phyloP scores from a whole-genome alignment of 768 basidiomycete species.

The Rhodocollybia butyracea region DNA sequence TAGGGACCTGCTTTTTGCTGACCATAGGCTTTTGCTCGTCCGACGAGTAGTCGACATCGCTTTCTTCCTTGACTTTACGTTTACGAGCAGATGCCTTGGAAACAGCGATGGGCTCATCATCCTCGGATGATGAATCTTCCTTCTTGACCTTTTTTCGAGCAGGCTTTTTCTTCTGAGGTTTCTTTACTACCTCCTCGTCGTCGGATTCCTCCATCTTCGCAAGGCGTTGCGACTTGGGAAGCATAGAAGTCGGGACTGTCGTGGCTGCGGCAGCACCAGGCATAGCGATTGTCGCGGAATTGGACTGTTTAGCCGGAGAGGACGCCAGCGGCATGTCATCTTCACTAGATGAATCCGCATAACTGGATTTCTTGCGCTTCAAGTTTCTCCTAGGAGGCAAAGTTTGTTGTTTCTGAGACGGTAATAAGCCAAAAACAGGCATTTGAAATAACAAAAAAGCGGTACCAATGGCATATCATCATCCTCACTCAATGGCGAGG shows the following conservation, averaged over 20 bases:
- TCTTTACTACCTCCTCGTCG: constrained; percentile 45
- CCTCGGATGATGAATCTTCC: constrained; percentile 38
- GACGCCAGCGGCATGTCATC: constrained; percentile 73
- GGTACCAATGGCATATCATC: constrained; percentile 68
- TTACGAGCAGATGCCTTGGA: constrained; percentile 33
- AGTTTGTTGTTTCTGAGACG: constrained; percentile 56
- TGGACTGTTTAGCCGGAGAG: constrained; percentile 56
- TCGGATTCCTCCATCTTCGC: constrained; percentile 40
- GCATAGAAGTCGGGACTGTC: constrained; percentile 23
- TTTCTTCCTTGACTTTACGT: constrained; percentile 48
- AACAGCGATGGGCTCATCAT: constrained; percentile 32
- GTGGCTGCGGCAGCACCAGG: constrained; percentile 38
- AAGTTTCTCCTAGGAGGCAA: constrained; percentile 32
- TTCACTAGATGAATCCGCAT: constrained; percentile 58
- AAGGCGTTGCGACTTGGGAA: constrained; percentile 16
- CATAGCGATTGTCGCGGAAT: constrained; percentile 36
- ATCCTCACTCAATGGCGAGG: constrained; percentile 59
- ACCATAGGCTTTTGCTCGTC: constrained; percentile 41
- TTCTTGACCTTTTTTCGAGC: constrained; percentile 66
- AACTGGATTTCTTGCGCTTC: constrained; percentile 62
- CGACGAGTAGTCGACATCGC: constrained; percentile 42
- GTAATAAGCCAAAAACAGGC: constrained; percentile 19
- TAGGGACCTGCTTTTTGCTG: constrained; percentile 50
- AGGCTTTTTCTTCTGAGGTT: constrained; percentile 48
- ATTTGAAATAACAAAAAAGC: constrained; percentile 13